Evolutionary conservation across 108 stramenopile species (phyloP).

Genomic region (Skeletonema potamos): DNA sequence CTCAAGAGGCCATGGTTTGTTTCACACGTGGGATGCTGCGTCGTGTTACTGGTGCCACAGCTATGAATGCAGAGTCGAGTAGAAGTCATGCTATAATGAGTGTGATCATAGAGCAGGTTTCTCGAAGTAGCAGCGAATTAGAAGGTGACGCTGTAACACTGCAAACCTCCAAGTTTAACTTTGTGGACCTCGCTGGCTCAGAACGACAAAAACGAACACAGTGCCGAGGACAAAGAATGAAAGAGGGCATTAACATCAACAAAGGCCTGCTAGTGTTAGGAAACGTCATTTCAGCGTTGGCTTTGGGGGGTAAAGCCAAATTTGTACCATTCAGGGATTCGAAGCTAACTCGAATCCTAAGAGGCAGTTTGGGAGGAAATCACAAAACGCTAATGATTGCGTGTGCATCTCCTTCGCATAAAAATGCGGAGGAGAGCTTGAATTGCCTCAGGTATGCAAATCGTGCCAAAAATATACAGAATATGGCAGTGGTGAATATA

Average conservation of each 20-base stretch:
- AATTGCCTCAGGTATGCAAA: constrained; percentile 95
- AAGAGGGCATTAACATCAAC: constrained; percentile 98
- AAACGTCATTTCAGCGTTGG: constrained; percentile 96
- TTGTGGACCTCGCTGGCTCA: constrained; percentile 77
- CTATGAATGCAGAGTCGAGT: constrained; percentile 70
- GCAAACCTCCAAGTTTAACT: constrained; percentile 61
- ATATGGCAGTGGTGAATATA: constrained; percentile 78
- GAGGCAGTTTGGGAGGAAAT: constrained; percentile 94
- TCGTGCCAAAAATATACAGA: constrained; percentile 76
- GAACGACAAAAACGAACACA: constrained; percentile 67
- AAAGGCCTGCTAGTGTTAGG: constrained; percentile 94
- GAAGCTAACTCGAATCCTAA: constrained; percentile 89
- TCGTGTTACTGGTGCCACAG: constrained; percentile 57
- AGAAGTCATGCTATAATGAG: constrained; percentile 86
- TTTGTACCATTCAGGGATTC: constrained; percentile 95
- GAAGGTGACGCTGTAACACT: constrained; percentile 47
- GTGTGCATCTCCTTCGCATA: constrained; percentile 81
- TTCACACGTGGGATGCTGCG: constrained; percentile 80
- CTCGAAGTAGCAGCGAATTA: constrained; percentile 19
- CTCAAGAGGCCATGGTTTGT: constrained; percentile 85
- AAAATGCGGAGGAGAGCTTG: constrained; percentile 87
- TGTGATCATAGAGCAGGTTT: constrained; percentile 71
- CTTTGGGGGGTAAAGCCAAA: constrained; percentile 69
- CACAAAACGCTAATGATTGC: constrained; percentile 98
- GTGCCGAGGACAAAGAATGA: constrained; percentile 62